A percentile compares a stretch with the other conserved stretches of the same genome.
phyloP scores from a whole-genome alignment of 768 basidiomycete species.

The Hygrocybe coccinea region DNA sequence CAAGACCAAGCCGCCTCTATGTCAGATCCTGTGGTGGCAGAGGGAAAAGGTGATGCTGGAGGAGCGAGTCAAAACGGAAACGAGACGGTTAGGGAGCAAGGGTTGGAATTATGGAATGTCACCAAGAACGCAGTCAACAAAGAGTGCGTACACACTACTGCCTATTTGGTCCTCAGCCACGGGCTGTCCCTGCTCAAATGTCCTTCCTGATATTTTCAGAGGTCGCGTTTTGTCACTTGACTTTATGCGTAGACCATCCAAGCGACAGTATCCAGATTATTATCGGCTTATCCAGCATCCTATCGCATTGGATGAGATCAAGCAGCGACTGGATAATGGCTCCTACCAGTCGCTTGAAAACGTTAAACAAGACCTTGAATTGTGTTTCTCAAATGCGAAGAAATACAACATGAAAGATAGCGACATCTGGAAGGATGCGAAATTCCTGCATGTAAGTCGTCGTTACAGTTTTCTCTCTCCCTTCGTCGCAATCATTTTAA shows the following conservation, averaged over 20 bases:
- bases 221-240: constrained; percentile 58
- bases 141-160: constrained; percentile 65
- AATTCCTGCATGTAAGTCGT: constrained; percentile 63
- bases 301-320: constrained; percentile 86
- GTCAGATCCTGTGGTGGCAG: constrained; percentile 2
- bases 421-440: constrained; percentile 77
- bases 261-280: constrained; percentile 80
- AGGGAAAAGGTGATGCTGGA: constrained; percentile 13
- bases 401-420: constrained; percentile 79
- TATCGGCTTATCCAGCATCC: constrained; percentile 75
- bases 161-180: constrained; percentile 35
- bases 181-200: constrained; percentile 18
- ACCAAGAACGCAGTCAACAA: constrained; percentile 81
- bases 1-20: constrained; percentile 3
- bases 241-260: constrained; percentile 67
- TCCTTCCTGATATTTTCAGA: constrained; percentile 36
- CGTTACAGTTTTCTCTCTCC: background rate
- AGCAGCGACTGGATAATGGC: constrained; percentile 61
- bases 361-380: constrained; percentile 67
- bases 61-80: constrained; percentile 19
- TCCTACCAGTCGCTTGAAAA: constrained; percentile 59
- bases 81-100: constrained; percentile 53
- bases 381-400: constrained; percentile 78
- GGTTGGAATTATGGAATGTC: constrained; percentile 67
- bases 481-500: background rate